Conservation (phyloP, 805 yeast species). For the Saturnispora gosingensis region DNA sequence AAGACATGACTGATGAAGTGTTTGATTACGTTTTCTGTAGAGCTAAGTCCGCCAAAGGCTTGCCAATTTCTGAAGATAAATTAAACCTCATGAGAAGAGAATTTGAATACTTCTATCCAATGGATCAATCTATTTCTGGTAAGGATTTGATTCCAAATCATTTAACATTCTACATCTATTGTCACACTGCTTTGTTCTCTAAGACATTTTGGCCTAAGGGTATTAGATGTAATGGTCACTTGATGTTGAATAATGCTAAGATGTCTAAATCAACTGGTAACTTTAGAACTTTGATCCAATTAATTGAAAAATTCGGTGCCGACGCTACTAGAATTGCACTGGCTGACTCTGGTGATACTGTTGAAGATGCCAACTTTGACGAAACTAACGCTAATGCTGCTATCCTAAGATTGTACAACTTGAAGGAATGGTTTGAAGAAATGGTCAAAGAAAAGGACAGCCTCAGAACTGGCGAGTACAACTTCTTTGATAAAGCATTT, state of each 20-base stretch:
- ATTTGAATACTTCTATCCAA: slow-evolving; percentile 93
- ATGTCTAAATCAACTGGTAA: slow-evolving; percentile 98
- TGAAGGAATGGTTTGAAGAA: slow-evolving; percentile 95
- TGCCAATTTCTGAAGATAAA: slow-evolving; percentile 56
- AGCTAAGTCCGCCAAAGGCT: slow-evolving; percentile 36
- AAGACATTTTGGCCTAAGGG: slow-evolving; percentile 89
- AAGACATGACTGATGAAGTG: slow-evolving; percentile 85
- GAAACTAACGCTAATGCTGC: slow-evolving; percentile 97
- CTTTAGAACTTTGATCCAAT: slow-evolving; percentile 82
- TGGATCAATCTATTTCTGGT: slow-evolving; percentile 87
- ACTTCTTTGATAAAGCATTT: slow-evolving; percentile 81
- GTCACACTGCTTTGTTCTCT: slow-evolving; percentile 89
- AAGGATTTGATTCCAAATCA: slow-evolving; percentile 97
- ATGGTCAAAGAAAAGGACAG: slow-evolving; percentile 38
- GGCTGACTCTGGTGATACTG: slow-evolving; percentile 97
- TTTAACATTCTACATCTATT: slow-evolving; percentile 88
- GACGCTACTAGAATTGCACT: slow-evolving; percentile 96
- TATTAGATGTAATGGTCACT: slow-evolving; percentile 90
- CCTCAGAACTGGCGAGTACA: slow-evolving; percentile 48
- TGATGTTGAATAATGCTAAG: slow-evolving; percentile 90
- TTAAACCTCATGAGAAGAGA: slow-evolving; percentile 77
- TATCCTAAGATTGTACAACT: slow-evolving; percentile 79
- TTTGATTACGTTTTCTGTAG: slow-evolving; percentile 85
- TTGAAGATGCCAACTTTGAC: slow-evolving; percentile 97
- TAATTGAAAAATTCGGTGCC: slow-evolving; percentile 86